A percentile compares a stretch with the other conserved stretches of the same genome.
These are phyloP conservation scores for Hyphodiscus hymeniophilus DNA, from an alignment of 495 filamentous ascomycete species.

Conservation along the genomic window DNA sequence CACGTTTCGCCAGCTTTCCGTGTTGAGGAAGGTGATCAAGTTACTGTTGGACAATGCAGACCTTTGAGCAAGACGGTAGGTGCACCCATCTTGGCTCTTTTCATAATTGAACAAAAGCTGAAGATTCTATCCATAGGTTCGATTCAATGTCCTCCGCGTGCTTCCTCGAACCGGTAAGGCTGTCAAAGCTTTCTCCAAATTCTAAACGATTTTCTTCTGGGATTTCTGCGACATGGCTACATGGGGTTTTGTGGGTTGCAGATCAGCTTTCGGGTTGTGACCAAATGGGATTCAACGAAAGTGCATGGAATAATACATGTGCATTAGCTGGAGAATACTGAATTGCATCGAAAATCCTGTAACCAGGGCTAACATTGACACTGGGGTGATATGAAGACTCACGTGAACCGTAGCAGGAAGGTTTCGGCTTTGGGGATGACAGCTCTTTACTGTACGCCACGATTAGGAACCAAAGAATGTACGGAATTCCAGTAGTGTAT, in stretches of 20 bases:
- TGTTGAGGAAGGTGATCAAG: constrained; percentile 98
- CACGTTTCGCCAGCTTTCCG: constrained; percentile 99
- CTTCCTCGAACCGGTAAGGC: constrained; percentile 92
- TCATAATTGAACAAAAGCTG: constrained; percentile 10
- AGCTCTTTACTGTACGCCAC: no score
- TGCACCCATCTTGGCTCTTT: constrained; percentile 14
- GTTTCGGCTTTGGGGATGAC: no score
- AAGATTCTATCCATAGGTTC: constrained; percentile 54
- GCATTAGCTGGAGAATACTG: constrained; percentile 18
- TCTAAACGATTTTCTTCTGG: constrained; percentile 51
- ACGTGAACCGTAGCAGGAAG: no score
- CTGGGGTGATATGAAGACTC: no score
- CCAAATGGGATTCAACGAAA: constrained; percentile 12
- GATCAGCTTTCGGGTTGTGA: constrained; percentile 18
- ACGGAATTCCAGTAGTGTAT: no score
- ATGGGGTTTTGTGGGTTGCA: constrained; percentile 16
- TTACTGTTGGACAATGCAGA: constrained; percentile 98
- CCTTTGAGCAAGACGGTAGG: constrained; percentile 97
- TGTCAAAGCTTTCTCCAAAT: constrained; percentile 97
- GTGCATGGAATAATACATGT: constrained; percentile 16
- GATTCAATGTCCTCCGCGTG: constrained; percentile 98
- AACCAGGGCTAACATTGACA: constrained; percentile 1
- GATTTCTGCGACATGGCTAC: constrained; percentile 16
- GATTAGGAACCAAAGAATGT: no score
- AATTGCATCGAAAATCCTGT: constrained; percentile 16